Evolutionary conservation across 306 rosid genomes (phyloP).

Genomic region (Urtica urens): DNA sequence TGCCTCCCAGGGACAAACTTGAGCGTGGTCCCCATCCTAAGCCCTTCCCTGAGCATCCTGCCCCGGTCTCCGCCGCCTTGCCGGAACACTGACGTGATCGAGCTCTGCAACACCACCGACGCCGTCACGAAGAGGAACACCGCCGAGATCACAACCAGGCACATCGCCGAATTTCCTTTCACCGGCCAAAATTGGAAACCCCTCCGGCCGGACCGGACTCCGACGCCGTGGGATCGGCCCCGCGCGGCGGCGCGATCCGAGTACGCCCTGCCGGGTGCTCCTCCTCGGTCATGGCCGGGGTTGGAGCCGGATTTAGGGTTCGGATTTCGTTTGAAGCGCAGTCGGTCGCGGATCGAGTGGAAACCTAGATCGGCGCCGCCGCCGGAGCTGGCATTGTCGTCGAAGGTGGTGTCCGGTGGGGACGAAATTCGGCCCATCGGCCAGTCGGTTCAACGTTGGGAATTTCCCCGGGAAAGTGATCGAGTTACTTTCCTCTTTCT

Average conservation of each 20-base stretch:
- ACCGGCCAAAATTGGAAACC: conserved; percentile 37
- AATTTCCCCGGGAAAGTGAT: conserved; percentile 29
- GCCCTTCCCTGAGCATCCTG: conserved; percentile 22
- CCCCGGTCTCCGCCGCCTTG: conserved; percentile 32
- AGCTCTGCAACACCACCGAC: conserved; percentile 78
- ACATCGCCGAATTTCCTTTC: conserved; percentile 49
- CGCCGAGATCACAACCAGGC: conserved; percentile 37
- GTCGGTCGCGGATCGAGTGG: conserved; percentile 62
- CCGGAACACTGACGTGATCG: conserved; percentile 53
- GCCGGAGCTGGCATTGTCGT: conserved; percentile 32
- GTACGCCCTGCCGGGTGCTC: background rate
- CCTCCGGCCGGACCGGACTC: conserved; percentile 65
- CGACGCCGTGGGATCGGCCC: conserved; percentile 45
- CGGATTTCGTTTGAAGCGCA: conserved; percentile 65
- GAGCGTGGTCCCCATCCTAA: conserved; percentile 59
- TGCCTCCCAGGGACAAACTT: conserved; percentile 61
- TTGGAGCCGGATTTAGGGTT: conserved; percentile 37
- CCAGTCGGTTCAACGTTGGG: background rate
- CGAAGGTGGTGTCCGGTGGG: conserved; percentile 37
- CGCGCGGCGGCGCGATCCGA: conserved; percentile 24
- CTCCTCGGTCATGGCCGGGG: conserved; percentile 10
- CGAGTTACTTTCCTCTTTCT: conserved; percentile 1
- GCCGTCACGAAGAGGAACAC: conserved; percentile 57
- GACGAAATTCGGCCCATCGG: conserved; percentile 58
- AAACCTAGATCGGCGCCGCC: conserved; percentile 34